phyloP scores from a whole-genome alignment of 768 basidiomycete species.

The Paxillus involutus region DNA sequence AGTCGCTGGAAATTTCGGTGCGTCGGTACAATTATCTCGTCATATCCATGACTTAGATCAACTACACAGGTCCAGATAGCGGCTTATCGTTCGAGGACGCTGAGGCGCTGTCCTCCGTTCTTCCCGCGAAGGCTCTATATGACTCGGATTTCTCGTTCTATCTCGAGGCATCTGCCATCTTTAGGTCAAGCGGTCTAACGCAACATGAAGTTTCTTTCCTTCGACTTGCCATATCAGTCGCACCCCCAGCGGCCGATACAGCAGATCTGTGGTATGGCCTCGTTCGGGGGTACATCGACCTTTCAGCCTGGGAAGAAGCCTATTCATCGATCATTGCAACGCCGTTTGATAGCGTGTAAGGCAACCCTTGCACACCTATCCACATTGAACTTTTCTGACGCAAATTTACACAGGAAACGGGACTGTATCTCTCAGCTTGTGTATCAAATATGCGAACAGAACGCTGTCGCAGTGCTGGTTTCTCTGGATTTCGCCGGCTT shows the following conservation, averaged over 20 bases:
- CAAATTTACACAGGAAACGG: conserved; percentile 56
- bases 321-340: conserved; percentile 75
- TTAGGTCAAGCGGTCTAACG: conserved; percentile 56
- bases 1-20: conserved; percentile 75
- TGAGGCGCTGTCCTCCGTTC: conserved; percentile 58
- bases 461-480: conserved; percentile 76
- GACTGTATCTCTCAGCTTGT: conserved; percentile 83
- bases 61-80: conserved; percentile 44
- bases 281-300: conserved; percentile 71
- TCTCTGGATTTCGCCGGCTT: conserved; percentile 83
- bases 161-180: conserved; percentile 72
- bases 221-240: conserved; percentile 76
- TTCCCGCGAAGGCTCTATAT: conserved; percentile 56
- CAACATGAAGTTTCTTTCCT: conserved; percentile 73
- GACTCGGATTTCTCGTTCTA: conserved; percentile 75
- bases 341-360: conserved; percentile 81
- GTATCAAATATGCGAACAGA: conserved; percentile 90
- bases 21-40: conserved; percentile 25
- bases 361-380: conserved; percentile 18
- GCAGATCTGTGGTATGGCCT: conserved; percentile 78
- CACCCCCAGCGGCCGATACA: conserved; percentile 51
- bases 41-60: not conserved
- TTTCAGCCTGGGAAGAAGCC: conserved; percentile 82
- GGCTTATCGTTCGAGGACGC: conserved; percentile 58
- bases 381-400: conserved; percentile 5